Conservation (phyloP, 805 yeast species). For the Yueomyces sinensis region DNA sequence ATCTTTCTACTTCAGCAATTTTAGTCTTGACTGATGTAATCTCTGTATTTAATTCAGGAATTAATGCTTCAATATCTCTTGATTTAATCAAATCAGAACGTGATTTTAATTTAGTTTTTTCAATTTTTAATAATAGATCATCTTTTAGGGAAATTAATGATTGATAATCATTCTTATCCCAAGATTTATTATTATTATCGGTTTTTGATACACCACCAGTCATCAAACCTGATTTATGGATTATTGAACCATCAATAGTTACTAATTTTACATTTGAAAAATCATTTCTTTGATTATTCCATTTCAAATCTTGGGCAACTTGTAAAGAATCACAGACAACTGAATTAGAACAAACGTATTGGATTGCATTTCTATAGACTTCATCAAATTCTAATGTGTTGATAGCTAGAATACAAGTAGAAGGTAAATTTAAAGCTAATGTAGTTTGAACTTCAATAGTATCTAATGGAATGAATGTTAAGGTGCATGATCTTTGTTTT, state of each 20-base stretch:
- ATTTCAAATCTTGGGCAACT: constrained; percentile 58
- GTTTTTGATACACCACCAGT: constrained; percentile 63
- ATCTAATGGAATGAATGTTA: constrained; percentile 82
- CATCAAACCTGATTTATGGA: constrained; percentile 80
- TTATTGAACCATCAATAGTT: constrained; percentile 71
- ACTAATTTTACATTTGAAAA: constrained; percentile 40
- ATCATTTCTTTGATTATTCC: constrained; percentile 44
- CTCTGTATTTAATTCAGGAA: constrained; percentile 35
- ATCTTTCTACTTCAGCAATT: constrained; percentile 31
- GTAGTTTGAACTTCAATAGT: constrained; percentile 60
- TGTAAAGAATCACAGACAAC: constrained; percentile 61
- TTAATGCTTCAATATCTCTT: constrained; percentile 42
- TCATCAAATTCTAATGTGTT: constrained; percentile 66
- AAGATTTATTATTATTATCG: constrained; percentile 33
- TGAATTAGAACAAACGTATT: constrained; percentile 67
- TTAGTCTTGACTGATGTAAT: constrained; percentile 33
- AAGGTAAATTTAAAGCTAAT: constrained; percentile 12
- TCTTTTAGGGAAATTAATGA: constrained; percentile 36
- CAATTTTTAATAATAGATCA: constrained; percentile 33
- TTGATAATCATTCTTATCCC: constrained; percentile 63
- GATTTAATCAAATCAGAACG: constrained; percentile 26
- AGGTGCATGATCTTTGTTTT: constrained; percentile 73
- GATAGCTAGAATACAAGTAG: constrained; percentile 31
- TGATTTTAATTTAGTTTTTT: constrained; percentile 37
- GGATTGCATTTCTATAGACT: constrained; percentile 60